A percentile compares a stretch with the other conserved stretches of the same genome.
These are phyloP conservation scores for Austroboletus festivus DNA, from an alignment of 768 basidiomycete species.

Conservation along the genomic window DNA sequence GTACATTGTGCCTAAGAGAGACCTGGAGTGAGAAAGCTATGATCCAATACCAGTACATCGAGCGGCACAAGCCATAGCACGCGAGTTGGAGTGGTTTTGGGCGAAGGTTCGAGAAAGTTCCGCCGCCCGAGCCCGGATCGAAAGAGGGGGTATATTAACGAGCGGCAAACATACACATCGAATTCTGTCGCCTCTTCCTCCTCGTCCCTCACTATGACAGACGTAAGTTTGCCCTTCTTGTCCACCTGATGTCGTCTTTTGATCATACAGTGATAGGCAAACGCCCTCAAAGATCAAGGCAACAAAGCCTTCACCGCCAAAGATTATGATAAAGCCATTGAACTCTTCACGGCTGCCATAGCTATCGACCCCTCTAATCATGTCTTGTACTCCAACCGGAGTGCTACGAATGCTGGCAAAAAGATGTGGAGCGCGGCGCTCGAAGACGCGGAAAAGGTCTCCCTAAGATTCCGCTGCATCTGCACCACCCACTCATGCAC, in stretches of 20 bases:
- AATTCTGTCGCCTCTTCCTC: too few species aligned
- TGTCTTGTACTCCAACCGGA: conserved; percentile 90
- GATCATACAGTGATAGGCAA: conserved; percentile 37
- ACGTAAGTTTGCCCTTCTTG: conserved; percentile 26
- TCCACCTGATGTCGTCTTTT: neutral
- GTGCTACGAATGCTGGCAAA: conserved; percentile 87
- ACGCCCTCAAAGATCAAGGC: conserved; percentile 82
- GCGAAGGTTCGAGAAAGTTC: conserved; percentile 35
- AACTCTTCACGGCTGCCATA: conserved; percentile 80
- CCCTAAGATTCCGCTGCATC: neutral
- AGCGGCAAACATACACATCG: too few species aligned
- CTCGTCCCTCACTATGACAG: conserved; percentile 32
- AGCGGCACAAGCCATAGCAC: too few species aligned
- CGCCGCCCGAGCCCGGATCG: neutral
- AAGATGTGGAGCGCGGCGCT: conserved; percentile 73
- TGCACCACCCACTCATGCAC: neutral
- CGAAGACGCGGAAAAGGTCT: conserved; percentile 86
- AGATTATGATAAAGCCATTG: conserved; percentile 85
- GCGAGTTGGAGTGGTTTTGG: too few species aligned
- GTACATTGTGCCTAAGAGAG: too few species aligned
- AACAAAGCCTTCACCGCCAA: conserved; percentile 96
- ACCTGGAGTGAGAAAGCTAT: too few species aligned
- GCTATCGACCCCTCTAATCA: conserved; percentile 78
- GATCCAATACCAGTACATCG: too few species aligned
- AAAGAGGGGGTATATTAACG: conserved; percentile 20